Evolutionary conservation across 139 green algal species (phyloP), one percentile per base, ranked within the genome.

Genomic region (Tetradesmus lagerheimii): DNA sequence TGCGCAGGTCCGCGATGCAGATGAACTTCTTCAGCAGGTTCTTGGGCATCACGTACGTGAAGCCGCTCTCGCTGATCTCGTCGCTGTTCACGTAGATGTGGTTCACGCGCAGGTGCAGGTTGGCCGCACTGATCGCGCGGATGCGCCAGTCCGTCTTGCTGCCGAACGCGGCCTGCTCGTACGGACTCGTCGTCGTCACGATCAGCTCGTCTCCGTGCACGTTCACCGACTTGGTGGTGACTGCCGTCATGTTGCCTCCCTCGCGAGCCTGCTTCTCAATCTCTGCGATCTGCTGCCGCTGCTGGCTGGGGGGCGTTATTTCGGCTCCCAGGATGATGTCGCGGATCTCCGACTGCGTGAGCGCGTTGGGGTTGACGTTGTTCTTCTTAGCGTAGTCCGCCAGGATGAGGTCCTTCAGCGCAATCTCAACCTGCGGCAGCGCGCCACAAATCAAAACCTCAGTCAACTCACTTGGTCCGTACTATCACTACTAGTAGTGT

Each of bases 11-110:
- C 4, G 98, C 96, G 74, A 99, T 97, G 93, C 95, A 98, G 91
- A 99, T 98, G 95, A 99, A 99, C 94, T 99, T 99, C 94, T 99
- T 99, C 41, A 99, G 96, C 78, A 99, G 86, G 94, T 99, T 99
- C 95, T 99, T 99, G 80, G 98, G 98, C 95, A 99, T 93, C 71
- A 99, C 96, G 89, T 99, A 99, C 6, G 98, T 99, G 96, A 97
- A 99, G 53, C 98, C 97, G 1, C 83, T 96, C 92, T 99, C 98
- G 15, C 94, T 93, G 89, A 99, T 96, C 94, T 99, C 98, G 43
- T 99, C 98, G 27, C 85, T 94, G 95, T 99, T 99, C 87, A 99
- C 97, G 91, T 99, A 99, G 94, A 99, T 99, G 97, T 99, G 98
- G 89, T 98, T 99, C 74, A 99, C 98, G 38, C 98, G 96, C 92